Base-by-base conservation (phyloP, 2,329 filamentous ascomycete genomes). In the Aspergillus ibericus region DNA sequence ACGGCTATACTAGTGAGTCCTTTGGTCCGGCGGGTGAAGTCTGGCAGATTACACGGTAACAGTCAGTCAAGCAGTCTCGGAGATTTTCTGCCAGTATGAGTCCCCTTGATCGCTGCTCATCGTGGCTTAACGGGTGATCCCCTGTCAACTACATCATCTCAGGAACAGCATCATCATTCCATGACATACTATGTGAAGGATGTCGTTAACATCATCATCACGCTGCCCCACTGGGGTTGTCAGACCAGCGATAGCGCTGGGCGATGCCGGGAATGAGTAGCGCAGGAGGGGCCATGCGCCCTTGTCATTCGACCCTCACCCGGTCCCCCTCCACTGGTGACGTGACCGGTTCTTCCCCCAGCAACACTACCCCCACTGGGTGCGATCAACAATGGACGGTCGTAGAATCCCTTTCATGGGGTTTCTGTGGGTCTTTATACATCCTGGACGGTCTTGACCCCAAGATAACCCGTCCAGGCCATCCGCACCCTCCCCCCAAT, bases 191-290 rank as follows among this genome's bases (percentile, higher is more conserved):
- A 25, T 25, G 29, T n/a, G 29, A 32, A 32, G 29, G 29, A 32
- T 32, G 49, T 51, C 49, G 36, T 51, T 36, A 51, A 36, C 29
- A 51, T 51, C 48, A 50, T 50, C 48, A 50, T 50, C 48, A 50
- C 16, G 20, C 27, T n/a, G 34, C 10, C 25, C 32, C 32, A 27
- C 32, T n/a, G 29, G 49, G 36, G 49, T 38, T 25, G 49, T 51
- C 25, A 22, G 49, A 25, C 36, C 34, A n/a, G 36, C 22, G 16
- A 42, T 29, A 20, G 27, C 50, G 20, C 38, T 35, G 35, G 50
- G 27, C 22, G 50, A 38, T 32, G 35, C 35, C 35, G 50, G 27
- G 38, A 53, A 40, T 36, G 35, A 40, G 35, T 22, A 29, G 35
- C n/a, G 5, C n/a, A 20, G 34, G 15, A 40, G 27, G 35, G 22